Evolutionary conservation across 108 stramenopile genomes (phyloP).

Genomic region (Schizochytrium sp.): DNA sequence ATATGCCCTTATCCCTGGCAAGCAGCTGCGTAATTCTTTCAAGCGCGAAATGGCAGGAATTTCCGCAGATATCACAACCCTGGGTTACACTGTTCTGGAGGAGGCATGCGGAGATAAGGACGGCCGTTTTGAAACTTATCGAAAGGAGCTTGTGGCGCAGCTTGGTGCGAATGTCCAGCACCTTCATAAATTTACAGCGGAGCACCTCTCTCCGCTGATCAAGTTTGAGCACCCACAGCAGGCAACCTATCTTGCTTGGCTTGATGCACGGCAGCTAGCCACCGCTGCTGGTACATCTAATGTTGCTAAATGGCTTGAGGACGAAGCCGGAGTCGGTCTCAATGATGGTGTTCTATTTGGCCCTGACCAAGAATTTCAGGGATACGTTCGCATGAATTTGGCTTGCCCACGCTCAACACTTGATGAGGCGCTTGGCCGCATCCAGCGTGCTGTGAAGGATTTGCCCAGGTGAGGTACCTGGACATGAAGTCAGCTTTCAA

Average conservation of each 20-base stretch:
- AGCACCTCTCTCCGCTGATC: neutral
- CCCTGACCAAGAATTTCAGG: neutral
- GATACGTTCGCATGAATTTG: conserved; percentile 30
- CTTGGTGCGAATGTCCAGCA: neutral
- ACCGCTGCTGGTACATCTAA: neutral
- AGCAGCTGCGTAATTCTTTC: neutral
- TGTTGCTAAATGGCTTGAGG: conserved; percentile 10
- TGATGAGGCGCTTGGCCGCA: neutral
- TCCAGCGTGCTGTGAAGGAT: neutral
- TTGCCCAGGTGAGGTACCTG: neutral
- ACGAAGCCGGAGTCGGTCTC: conserved; percentile 13
- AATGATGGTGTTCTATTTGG: conserved; percentile 10
- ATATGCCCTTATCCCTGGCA: conserved; percentile 22
- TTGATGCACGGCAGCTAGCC: conserved; percentile 45
- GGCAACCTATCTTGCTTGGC: conserved; percentile 49
- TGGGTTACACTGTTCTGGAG: conserved; percentile 21
- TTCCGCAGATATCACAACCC: conserved; percentile 5
- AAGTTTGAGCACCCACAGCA: conserved; percentile 41
- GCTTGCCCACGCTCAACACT: conserved; percentile 39
- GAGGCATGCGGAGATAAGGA: conserved; percentile 13
- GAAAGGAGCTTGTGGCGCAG: conserved; percentile 4
- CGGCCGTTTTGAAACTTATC: neutral
- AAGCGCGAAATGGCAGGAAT: conserved; percentile 36
- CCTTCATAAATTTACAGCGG: neutral
- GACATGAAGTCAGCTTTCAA: neutral